A percentile compares a stretch with the other conserved stretches of the same genome.
Conservation (phyloP, 73 alveolate genomes). For the Effrenium voratum region DNA sequence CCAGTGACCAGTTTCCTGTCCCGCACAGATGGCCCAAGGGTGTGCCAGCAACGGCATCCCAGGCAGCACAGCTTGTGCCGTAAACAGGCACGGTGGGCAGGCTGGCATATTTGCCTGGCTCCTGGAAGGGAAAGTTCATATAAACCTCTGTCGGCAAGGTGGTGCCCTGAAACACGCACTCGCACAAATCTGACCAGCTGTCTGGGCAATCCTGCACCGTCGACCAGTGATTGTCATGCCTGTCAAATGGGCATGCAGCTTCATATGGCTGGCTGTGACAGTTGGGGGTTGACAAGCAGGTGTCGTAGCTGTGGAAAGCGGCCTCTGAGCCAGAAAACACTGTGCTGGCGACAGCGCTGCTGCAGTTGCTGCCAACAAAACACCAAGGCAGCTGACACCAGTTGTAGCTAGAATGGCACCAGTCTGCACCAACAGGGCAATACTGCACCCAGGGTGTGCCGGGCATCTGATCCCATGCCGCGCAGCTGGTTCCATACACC, state of each 20-base stretch:
- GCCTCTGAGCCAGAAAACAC: constrained; percentile 23
- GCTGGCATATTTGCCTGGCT: constrained; percentile 29
- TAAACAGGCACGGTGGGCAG: constrained; percentile 34
- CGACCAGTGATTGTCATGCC: constrained; percentile 54
- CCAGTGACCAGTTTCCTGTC: constrained; percentile 1
- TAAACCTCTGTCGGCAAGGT: neutral
- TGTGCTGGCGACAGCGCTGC: constrained; percentile 11
- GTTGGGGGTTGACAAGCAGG: constrained; percentile 15
- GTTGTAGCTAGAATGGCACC: neutral
- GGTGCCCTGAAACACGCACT: constrained; percentile 8
- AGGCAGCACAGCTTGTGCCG: constrained; percentile 61
- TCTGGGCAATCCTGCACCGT: constrained; percentile 58
- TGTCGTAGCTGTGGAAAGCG: constrained; percentile 31
- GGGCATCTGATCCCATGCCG: constrained; percentile 29
- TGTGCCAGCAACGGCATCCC: constrained; percentile 62
- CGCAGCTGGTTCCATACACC: constrained; percentile 8
- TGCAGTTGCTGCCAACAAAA: constrained; percentile 20
- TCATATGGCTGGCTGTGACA: neutral
- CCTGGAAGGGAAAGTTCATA: neutral
- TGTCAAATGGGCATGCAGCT: neutral
- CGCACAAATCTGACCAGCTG: constrained; percentile 49
- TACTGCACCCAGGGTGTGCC: neutral
- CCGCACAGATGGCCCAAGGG: constrained; percentile 6
- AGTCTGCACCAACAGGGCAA: neutral
- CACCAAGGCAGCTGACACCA: constrained; percentile 32